These are phyloP conservation scores for Fragilaria radians DNA, from an alignment of 108 stramenopile genomes.

Conservation along the genomic window DNA sequence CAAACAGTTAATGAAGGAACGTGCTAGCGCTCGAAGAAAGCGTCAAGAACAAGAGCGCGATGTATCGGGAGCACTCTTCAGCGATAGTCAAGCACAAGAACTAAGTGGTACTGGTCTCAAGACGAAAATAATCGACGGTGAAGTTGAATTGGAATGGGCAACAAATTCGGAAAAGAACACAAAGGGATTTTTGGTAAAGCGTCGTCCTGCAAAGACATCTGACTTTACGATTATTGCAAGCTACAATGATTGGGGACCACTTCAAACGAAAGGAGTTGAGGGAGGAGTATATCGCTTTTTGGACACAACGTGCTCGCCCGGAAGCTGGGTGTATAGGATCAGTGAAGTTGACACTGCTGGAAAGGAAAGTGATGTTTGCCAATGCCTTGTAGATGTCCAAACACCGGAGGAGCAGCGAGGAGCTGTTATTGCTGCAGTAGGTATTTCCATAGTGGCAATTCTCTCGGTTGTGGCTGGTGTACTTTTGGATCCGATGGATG, in stretches of 20 bases:
- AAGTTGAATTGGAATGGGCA: slow-evolving; percentile 81
- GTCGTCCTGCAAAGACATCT: slow-evolving; percentile 75
- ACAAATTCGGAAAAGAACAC: slow-evolving; percentile 64
- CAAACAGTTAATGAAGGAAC: slow-evolving; percentile 54
- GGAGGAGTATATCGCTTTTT: slow-evolving; percentile 75
- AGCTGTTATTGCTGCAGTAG: slow-evolving; percentile 73
- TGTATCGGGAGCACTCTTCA: slow-evolving; percentile 57
- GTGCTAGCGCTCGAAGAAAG: slow-evolving; percentile 63
- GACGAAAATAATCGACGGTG: slow-evolving; percentile 60
- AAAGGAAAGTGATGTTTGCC: slow-evolving; percentile 73
- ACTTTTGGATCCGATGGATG: slow-evolving; percentile 56
- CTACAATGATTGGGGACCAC: slow-evolving; percentile 74
- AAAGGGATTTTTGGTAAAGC: slow-evolving; percentile 78
- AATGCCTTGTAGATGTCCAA: slow-evolving; percentile 83
- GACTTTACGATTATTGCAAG: slow-evolving; percentile 60
- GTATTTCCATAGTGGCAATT: slow-evolving; percentile 49
- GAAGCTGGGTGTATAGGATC: slow-evolving; percentile 88
- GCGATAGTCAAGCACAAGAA: slow-evolving; percentile 81
- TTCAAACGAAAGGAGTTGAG: slow-evolving; percentile 56
- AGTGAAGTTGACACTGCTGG: slow-evolving; percentile 65
- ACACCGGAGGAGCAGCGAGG: slow-evolving; percentile 79
- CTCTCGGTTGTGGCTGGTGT: slow-evolving; percentile 71
- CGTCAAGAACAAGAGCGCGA: slow-evolving; percentile 50
- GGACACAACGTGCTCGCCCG: slow-evolving; percentile 51
- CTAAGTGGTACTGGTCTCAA: slow-evolving; percentile 69